Evolutionary conservation across 495 filamentous ascomycete species (phyloP).

Genomic region (Penicillium lividum): DNA sequence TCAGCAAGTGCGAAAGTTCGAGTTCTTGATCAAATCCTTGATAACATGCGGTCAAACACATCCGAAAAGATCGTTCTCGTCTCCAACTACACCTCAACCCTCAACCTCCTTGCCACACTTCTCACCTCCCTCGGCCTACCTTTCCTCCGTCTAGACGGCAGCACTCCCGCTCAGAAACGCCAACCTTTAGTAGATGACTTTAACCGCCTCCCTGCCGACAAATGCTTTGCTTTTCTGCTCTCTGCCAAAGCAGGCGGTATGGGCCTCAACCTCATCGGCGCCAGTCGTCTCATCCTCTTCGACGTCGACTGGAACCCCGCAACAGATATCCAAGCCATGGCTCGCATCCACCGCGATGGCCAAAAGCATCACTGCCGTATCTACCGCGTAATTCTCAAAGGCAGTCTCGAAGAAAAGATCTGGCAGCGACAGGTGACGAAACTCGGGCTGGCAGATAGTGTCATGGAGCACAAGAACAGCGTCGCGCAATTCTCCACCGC

Average conservation of each 20-base stretch:
- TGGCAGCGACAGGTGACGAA: slow-evolving; percentile 82
- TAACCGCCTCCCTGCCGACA: slow-evolving; percentile 58
- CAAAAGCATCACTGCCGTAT: slow-evolving; percentile 72
- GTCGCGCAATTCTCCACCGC: slow-evolving; percentile 63
- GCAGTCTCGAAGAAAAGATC: slow-evolving; percentile 80
- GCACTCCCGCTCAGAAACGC: slow-evolving; percentile 66
- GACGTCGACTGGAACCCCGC: slow-evolving; percentile 86
- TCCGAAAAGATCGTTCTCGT: slow-evolving; percentile 78
- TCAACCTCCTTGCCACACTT: slow-evolving; percentile 67
- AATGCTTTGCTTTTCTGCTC: slow-evolving; percentile 73
- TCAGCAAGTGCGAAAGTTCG: slow-evolving; percentile 70
- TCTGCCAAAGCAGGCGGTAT: slow-evolving; percentile 78
- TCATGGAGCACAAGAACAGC: slow-evolving; percentile 64
- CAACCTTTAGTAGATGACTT: slow-evolving; percentile 77
- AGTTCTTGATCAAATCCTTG: slow-evolving; percentile 68
- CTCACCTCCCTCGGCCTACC: slow-evolving; percentile 63
- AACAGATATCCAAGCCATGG: slow-evolving; percentile 84
- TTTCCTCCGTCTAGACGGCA: slow-evolving; percentile 74
- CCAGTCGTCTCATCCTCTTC: slow-evolving; percentile 73
- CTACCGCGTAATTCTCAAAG: slow-evolving; percentile 71
- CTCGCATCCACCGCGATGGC: slow-evolving; percentile 76
- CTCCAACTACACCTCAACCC: slow-evolving; percentile 78
- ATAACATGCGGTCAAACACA: slow-evolving; percentile 60
- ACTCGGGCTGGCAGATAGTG: slow-evolving; percentile 65
- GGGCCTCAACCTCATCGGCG: slow-evolving; percentile 78